These are phyloP conservation scores for Malus sieversii DNA, from an alignment of 306 rosid species.

Conservation along the genomic window DNA sequence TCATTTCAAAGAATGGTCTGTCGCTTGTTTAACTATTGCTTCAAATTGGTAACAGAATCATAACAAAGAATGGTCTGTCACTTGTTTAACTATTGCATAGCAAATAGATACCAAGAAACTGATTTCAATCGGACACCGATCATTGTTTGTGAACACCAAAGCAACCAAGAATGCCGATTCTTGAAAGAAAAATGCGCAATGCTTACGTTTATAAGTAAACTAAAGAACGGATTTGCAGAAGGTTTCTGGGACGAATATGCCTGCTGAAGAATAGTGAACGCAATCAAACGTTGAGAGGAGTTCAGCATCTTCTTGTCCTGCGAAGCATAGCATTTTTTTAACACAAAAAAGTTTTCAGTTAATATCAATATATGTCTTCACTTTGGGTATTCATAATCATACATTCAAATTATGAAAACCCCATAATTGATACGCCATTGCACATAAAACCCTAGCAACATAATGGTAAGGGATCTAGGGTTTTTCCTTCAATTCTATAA, in stretches of 20 bases:
- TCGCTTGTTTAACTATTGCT: neutral
- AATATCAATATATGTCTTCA: neutral
- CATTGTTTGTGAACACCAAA: neutral
- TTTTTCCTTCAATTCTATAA: neutral
- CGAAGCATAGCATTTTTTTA: neutral
- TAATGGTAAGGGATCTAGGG: neutral
- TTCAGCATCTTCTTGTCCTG: slow-evolving; percentile 44
- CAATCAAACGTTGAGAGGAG: slow-evolving; percentile 58
- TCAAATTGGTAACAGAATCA: neutral
- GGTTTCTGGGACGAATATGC: slow-evolving; percentile 66
- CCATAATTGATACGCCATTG: neutral
- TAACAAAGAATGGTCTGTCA: neutral
- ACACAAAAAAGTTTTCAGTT: neutral
- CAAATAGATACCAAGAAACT: neutral
- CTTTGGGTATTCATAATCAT: neutral
- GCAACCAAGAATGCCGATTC: neutral
- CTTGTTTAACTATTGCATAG: neutral
- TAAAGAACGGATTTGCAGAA: slow-evolving; percentile 70
- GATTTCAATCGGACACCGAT: neutral
- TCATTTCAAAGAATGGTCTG: neutral
- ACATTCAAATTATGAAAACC: neutral
- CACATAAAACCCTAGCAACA: neutral
- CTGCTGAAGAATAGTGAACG: slow-evolving; percentile 60
- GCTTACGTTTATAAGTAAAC: slow-evolving; percentile 60
- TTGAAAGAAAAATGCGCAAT: neutral